phyloP scores from a whole-genome alignment of 192 early-diverging fungal species.

The Backusella tuberculispora region DNA sequence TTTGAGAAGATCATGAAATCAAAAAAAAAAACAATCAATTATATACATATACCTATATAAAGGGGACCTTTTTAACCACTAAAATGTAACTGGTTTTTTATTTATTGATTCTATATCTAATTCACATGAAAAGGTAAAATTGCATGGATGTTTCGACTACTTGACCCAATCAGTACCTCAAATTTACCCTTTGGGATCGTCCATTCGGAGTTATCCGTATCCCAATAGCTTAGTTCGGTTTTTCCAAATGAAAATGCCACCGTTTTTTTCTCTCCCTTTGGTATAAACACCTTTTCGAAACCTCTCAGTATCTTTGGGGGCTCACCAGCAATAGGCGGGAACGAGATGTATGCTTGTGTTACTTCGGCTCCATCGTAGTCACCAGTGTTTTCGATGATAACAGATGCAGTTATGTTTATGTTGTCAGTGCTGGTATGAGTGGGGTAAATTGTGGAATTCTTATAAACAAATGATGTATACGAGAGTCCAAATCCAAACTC shows the following conservation, averaged over 20 bases:
- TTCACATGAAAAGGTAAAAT: slow-evolving; percentile 3
- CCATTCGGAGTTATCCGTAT: slow-evolving; percentile 41
- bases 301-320: slow-evolving; percentile 38
- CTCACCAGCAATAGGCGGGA: slow-evolving; percentile 44
- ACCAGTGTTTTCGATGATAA: slow-evolving; percentile 41
- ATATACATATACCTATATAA: too few species aligned
- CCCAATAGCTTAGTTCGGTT: slow-evolving; percentile 55
- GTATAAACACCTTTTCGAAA: slow-evolving; percentile 35
- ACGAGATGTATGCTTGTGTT: slow-evolving; percentile 44
- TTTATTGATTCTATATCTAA: background rate
- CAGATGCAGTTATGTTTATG: slow-evolving; percentile 32
- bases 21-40: too few species aligned
- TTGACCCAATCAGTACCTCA: slow-evolving; percentile 55
- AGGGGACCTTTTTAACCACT: background rate
- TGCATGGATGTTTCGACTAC: slow-evolving; percentile 49
- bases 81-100: background rate
- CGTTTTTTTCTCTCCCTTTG: slow-evolving; percentile 8
- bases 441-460: slow-evolving; percentile 22
- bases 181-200: slow-evolving; percentile 48
- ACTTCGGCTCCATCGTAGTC: slow-evolving; percentile 42
- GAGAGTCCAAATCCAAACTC: slow-evolving; percentile 66
- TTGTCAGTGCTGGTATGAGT: background rate
- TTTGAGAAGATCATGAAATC: too few species aligned
- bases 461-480: slow-evolving; percentile 63
- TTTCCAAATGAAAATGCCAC: slow-evolving; percentile 47